Conservation (phyloP, 2,329 filamentous ascomycete species). For the Tolypocladium tundrense region DNA sequence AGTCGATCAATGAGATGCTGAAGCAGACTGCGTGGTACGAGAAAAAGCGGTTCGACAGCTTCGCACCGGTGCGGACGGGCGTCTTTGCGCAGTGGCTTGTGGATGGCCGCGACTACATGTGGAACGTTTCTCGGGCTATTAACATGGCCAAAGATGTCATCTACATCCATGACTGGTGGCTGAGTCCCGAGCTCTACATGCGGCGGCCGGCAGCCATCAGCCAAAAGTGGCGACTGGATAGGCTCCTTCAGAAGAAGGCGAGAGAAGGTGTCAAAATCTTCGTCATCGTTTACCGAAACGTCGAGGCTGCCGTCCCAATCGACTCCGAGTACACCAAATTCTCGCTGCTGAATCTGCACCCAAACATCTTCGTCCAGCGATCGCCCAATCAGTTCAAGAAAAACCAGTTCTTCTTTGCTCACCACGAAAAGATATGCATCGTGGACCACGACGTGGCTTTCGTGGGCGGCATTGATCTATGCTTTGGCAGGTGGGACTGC, state of each 20-base stretch:
- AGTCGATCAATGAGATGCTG: slow-evolving; percentile 82
- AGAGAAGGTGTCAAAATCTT: slow-evolving; percentile 95
- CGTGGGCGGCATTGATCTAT: slow-evolving; percentile 89
- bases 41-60: slow-evolving; percentile 82
- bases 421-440: slow-evolving; percentile 96
- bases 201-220: slow-evolving; percentile 88
- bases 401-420: slow-evolving; percentile 98
- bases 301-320: slow-evolving; percentile 93
- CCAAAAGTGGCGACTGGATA: slow-evolving; percentile 93
- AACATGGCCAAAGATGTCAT: slow-evolving; percentile 97
- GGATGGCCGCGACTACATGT: slow-evolving; percentile 97
- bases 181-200: slow-evolving; percentile 94
- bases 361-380: slow-evolving; percentile 90
- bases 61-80: slow-evolving; percentile 75
- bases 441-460: slow-evolving; percentile 96
- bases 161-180: slow-evolving; percentile 99
- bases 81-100: slow-evolving; percentile 96
- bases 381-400: slow-evolving; percentile 98
- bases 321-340: slow-evolving; percentile 98
- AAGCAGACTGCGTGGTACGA: slow-evolving; percentile 73
- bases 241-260: slow-evolving; percentile 86
- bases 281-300: slow-evolving; percentile 94
- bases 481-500: slow-evolving; percentile 95
- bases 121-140: slow-evolving; percentile 94
- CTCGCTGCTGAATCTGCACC: slow-evolving; percentile 86